A percentile compares a stretch with the other conserved stretches of the same genome.
These are phyloP conservation scores for Rhamnella rubrinervis DNA, from an alignment of 331 rosid genomes.

Conservation along the genomic window DNA sequence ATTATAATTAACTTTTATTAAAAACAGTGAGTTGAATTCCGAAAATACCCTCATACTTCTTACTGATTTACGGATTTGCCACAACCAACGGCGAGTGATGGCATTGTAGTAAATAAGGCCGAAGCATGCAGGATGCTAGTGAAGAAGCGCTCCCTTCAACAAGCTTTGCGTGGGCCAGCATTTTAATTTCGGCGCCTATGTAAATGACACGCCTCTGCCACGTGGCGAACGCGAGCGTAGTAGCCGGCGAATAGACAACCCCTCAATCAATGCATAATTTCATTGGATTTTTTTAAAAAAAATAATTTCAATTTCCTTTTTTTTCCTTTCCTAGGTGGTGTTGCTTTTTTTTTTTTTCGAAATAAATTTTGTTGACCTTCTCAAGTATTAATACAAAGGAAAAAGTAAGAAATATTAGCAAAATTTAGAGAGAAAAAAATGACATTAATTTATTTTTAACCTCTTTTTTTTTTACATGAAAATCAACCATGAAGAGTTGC, in stretches of 20 bases:
- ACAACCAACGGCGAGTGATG: not conserved
- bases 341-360: too few species aligned
- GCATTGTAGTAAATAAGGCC: slow-evolving; percentile 11
- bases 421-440: too few species aligned
- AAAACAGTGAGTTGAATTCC: not conserved
- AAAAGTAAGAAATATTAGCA: too few species aligned
- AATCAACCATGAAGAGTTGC: too few species aligned
- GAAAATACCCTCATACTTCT: not conserved
- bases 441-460: too few species aligned
- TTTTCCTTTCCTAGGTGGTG: too few species aligned
- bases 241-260: not conserved
- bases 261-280: too few species aligned
- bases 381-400: too few species aligned
- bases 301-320: too few species aligned
- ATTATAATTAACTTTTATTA: slow-evolving; percentile 2
- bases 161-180: slow-evolving; percentile 29
- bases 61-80: slow-evolving; percentile 10
- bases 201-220: not conserved
- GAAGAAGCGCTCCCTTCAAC: slow-evolving; percentile 8
- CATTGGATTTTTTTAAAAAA: too few species aligned
- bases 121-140: not conserved
- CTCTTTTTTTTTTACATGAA: too few species aligned
- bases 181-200: slow-evolving; percentile 1
- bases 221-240: not conserved
- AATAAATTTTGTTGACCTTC: too few species aligned